Base-by-base conservation (phyloP, 2,329 filamentous ascomycete species). In the Aspergillus ochraceus region DNA sequence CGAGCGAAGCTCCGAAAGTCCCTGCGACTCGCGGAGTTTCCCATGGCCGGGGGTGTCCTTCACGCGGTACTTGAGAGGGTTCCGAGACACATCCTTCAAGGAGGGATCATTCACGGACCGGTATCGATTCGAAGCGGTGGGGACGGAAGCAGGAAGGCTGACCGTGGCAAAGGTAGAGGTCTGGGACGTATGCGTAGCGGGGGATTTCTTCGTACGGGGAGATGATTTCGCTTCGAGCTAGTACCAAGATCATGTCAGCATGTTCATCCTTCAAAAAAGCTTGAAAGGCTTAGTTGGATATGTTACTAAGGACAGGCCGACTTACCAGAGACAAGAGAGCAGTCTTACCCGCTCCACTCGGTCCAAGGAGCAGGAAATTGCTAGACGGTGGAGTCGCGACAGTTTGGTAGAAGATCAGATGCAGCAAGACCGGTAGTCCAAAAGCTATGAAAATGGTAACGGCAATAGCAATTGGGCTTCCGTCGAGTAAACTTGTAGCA, bases 31-130 rank as follows among this genome's bases (percentile, higher is more conserved):
- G 61, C 95, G 91, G 60, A 99, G 86, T 79, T 99, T 99, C 69
- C 92, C 92, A 79, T 99, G 95, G 45, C 95, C 95, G 0, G 95
- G 95, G 0, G 94, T 98, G 79, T 99, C 95, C 55, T 69, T 74
- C 14, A 81, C 55, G 5, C 72, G 66, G 62, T 80, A 81, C 32
- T 67, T 70, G 54, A 74, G 67, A 17, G 72, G 73, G 47, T 76
- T 75, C 20, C 68, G 70, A 19, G 72, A 62, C 9, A 70, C 65
- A 46, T 80, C 76, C 71, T 91, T 80, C 36, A 98, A 80, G 10
- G 86, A 83, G 24, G 85, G 83, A 71, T 91, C 88, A 70, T 89
- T 86, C 26, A 80, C 76, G 49, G 86, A 89, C 65, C 88, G 86
- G 75, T 86, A 91, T 68, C 83, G 82, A 59, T 87, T 83, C 29